Conservation (phyloP, 1,139 yeast species). For the Hemisphaericaspora xylofermentans region DNA sequence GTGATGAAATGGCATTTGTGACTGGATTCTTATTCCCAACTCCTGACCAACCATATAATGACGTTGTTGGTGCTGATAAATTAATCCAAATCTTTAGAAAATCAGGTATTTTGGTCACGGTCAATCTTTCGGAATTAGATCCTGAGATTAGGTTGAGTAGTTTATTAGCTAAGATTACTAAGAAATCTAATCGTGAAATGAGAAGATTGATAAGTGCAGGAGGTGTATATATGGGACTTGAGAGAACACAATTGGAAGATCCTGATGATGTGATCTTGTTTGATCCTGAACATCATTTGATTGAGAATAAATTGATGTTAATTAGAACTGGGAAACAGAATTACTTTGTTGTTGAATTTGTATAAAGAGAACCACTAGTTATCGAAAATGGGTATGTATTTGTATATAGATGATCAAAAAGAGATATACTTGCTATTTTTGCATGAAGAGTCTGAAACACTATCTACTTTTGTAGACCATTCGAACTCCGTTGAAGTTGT, state of each 20-base stretch:
- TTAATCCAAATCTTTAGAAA: constrained; percentile 58
- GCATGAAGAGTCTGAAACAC: no score
- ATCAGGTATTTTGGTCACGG: constrained; percentile 57
- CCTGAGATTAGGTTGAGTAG: constrained; percentile 43
- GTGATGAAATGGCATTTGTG: constrained; percentile 61
- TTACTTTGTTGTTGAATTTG: constrained; percentile 54
- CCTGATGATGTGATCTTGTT: constrained; percentile 51
- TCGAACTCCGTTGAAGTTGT: no score
- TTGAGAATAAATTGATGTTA: constrained; percentile 62
- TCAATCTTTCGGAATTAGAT: constrained; percentile 33
- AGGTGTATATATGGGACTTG: constrained; percentile 68
- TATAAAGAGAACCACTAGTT: background rate
- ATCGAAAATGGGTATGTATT: no score
- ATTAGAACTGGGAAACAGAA: constrained; percentile 75
- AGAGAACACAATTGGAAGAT: constrained; percentile 53
- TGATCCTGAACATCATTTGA: constrained; percentile 45
- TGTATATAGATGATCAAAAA: background rate
- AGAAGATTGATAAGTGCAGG: constrained; percentile 67
- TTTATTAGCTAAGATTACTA: constrained; percentile 36
- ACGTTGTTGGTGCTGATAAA: constrained; percentile 48
- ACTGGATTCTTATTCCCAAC: constrained; percentile 68
- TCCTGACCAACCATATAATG: constrained; percentile 49
- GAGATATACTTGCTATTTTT: no score
- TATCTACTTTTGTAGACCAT: no score
- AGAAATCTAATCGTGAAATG: constrained; percentile 51